A percentile compares a stretch with the other conserved stretches of the same genome.
Evolutionary conservation across 169 alveolate genomes (phyloP).

Genomic region (Cardiosporidium cionae): DNA sequence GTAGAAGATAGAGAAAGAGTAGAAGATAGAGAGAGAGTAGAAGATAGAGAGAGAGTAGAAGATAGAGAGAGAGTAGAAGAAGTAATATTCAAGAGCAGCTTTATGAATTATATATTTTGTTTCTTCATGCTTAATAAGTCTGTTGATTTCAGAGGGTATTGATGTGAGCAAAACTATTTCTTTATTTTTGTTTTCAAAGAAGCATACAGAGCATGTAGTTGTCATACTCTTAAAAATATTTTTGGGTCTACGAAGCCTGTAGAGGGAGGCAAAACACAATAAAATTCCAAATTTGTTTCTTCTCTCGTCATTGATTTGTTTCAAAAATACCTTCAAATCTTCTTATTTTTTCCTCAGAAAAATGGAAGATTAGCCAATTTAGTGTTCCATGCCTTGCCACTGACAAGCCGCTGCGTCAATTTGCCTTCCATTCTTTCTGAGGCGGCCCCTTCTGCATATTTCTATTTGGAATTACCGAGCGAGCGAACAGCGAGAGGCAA

Average conservation of each 20-base stretch:
- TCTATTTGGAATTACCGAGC: constrained; percentile 30
- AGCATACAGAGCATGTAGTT: no score
- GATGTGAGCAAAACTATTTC: constrained; percentile 3
- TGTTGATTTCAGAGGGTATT: constrained; percentile 8
- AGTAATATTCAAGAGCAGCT: no score
- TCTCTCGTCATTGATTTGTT: neutral
- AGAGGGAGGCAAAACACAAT: neutral
- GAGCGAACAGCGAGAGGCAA: constrained; percentile 22
- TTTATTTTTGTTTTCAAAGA: neutral
- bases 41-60: no score
- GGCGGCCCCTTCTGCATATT: constrained; percentile 3
- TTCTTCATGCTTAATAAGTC: no score
- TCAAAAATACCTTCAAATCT: neutral
- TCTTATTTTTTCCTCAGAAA: constrained; percentile 3
- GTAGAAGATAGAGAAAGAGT: no score
- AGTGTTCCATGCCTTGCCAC: neutral
- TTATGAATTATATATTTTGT: no score
- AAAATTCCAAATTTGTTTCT: constrained; percentile 2
- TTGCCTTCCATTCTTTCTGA: constrained; percentile 9
- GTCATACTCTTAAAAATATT: no score
- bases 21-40: no score
- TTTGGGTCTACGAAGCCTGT: no score
- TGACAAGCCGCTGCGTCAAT: neutral
- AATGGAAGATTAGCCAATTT: constrained; percentile 14
- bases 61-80: no score